Base-by-base conservation (phyloP, 2,329 filamentous ascomycete species). In the Hortaea werneckii region DNA sequence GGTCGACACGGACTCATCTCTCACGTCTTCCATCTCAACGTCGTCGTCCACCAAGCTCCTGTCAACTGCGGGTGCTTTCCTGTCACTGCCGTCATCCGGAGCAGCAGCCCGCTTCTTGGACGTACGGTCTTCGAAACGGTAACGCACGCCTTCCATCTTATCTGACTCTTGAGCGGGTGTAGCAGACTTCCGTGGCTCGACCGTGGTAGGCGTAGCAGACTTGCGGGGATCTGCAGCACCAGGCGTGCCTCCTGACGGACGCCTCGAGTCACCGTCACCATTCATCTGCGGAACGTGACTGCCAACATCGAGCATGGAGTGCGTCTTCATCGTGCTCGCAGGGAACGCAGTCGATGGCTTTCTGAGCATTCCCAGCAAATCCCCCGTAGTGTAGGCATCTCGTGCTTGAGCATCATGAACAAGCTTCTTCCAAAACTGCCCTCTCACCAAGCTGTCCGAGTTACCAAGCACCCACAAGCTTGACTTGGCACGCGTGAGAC, bases 381-480 rank as follows among this genome's bases (percentile, higher is more conserved):
- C 72, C 8, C 79, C 89, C 37, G 78, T 75, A 0, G 86, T 95
- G 63, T 92, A 95, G 7, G 82, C 72, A 50, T 85, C 77, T 59
- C 92, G 79, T 13, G 68, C 65, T 57, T 80, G 80, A 5, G 92
- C 85, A 66, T 98, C 85, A 30, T 84, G 77, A 44, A 98, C 87
- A 38, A 98, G 75, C 53, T 82, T 83, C 51, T 77, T 80, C 92
- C 94, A 98, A 66, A 87, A 95, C 60, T 92, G 80, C 49, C 92
- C 92, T 60, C 94, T 85, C 26, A 83, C 73, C 43, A 98, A 75
- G 30, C 89, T 87, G 47, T 83, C 77, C 0, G 92, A 92, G 65
- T 96, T 94, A 54, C 92, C 92, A 28, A 98, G 76, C 47, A 98
- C 90, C 86, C 90, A 98, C 7, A 98, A 76, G 30, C 90, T 95